Base-by-base conservation (phyloP, 805 yeast species). In the Phaffomyces opuntiae region DNA sequence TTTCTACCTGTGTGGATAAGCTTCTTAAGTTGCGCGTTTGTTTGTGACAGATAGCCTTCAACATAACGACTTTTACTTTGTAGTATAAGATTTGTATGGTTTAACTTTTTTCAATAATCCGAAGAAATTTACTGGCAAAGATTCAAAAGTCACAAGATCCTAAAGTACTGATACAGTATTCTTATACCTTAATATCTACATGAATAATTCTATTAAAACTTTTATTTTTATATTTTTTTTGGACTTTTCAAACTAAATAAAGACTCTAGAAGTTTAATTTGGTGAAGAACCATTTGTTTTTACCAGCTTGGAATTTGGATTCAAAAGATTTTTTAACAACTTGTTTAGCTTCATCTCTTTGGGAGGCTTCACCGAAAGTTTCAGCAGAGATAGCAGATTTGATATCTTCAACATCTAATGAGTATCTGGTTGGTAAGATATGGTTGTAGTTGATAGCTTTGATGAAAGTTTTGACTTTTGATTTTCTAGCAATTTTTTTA, bases 251-350 rank as follows among this genome's bases (percentile, higher is more conserved):
- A 19, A 11, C 26, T 29, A 43, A 49, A 35, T 34, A 34, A 25
- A 35, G 19, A 19, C 17, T 42, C 53, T 86, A 87, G 78, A 87
- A 87, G 78, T 84, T 82, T 72, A 87, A 84, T 80, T 93, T 93
- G 75, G 96, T 83, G 90, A 93, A 93, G 83, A 93, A 93, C 99
- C 99, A 93, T 80, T 89, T 90, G 90, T 91, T 91, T 86, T 93
- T 89, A 74, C 99, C 99, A 70, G 96, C 88, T 75, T 87, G 95
- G 82, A 91, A 96, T 83, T 89, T 88, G 80, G 91, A 96, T 80
- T 93, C 99, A 70, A 93, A 91, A 72, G 96, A 96, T 83, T 90
- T 87, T 87, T 88, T 93, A 74, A 93, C 88, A 70, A 83, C 90
- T 82, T 93, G 91, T 87, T 90, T 93, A 70, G 98, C 98, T 73